A percentile compares a stretch with the other conserved stretches of the same genome.
phyloP scores from a whole-genome alignment of 495 filamentous ascomycete species.

The Hypoxylon crocopeplum region DNA sequence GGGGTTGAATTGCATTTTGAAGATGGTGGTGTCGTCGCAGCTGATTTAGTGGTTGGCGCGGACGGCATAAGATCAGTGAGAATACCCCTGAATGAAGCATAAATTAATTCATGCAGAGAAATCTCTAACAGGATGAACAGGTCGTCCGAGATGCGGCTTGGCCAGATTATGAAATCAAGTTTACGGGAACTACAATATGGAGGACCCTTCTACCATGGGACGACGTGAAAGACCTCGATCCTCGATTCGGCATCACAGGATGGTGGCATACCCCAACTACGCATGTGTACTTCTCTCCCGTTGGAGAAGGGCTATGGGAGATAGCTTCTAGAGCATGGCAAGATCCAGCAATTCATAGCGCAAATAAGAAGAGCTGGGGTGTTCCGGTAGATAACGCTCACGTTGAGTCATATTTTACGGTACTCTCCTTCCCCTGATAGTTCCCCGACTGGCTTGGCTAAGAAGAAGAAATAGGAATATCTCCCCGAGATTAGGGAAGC shows the following conservation, averaged over 20 bases:
- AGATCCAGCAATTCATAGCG: constrained; percentile 36
- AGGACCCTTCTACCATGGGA: constrained; percentile 45
- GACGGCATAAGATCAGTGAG: constrained; percentile 61
- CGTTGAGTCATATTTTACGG: constrained; percentile 48
- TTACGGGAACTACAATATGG: constrained; percentile 51
- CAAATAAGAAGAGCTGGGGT: constrained; percentile 54
- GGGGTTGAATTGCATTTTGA: constrained; percentile 47
- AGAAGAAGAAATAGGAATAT: constrained; percentile 36
- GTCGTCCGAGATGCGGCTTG: constrained; percentile 41
- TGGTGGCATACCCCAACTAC: constrained; percentile 57
- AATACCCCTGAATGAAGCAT: not conserved
- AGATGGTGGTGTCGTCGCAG: constrained; percentile 45
- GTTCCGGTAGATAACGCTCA: constrained; percentile 52
- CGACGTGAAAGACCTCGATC: constrained; percentile 43
- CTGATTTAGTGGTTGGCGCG: constrained; percentile 59
- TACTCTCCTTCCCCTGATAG: not conserved
- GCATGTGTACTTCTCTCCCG: constrained; percentile 53
- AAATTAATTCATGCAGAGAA: not conserved
- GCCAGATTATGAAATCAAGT: constrained; percentile 46
- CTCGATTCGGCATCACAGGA: constrained; percentile 47
- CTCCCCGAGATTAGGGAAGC: constrained; percentile 46
- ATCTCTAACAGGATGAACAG: constrained; percentile 19
- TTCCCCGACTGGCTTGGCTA: not conserved
- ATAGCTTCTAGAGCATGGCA: constrained; percentile 41
- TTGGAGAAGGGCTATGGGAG: constrained; percentile 48